Percentiles rank a stretch among this genome's conserved stretches.
phyloP scores from a whole-genome alignment of 768 basidiomycete species.

The Steccherinum ochraceum region DNA sequence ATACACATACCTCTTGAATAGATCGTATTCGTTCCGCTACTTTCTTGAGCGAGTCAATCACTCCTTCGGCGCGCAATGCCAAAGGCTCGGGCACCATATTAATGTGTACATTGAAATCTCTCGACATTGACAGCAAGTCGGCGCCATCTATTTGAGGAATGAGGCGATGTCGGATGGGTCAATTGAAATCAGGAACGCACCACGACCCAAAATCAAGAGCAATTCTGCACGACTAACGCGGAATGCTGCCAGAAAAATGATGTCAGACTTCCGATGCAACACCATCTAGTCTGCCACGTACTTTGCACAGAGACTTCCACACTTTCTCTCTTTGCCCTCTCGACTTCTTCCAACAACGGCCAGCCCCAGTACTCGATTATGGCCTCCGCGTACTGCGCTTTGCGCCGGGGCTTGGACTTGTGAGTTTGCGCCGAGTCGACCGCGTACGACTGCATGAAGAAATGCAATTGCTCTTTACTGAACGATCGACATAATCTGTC shows the following conservation, averaged over 20 bases:
- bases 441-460: slow-evolving; percentile 45
- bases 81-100: slow-evolving; percentile 52
- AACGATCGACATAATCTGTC: slow-evolving; percentile 56
- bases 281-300: slow-evolving; percentile 29
- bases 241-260: slow-evolving; percentile 36
- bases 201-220: slow-evolving; percentile 69
- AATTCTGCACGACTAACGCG: slow-evolving; percentile 51
- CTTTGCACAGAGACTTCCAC: slow-evolving; percentile 42
- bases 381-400: slow-evolving; percentile 20
- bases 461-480: slow-evolving; percentile 51
- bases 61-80: slow-evolving; percentile 52
- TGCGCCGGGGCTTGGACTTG: slow-evolving; percentile 12
- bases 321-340: slow-evolving; percentile 41
- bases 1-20: slow-evolving; percentile 44
- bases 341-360: slow-evolving; percentile 51
- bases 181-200: slow-evolving; percentile 27
- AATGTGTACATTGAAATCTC: slow-evolving; percentile 54
- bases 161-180: slow-evolving; percentile 4
- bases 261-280: not conserved
- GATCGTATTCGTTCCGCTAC: slow-evolving; percentile 39
- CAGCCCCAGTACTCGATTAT: slow-evolving; percentile 70
- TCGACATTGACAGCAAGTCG: slow-evolving; percentile 54
- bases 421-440: slow-evolving; percentile 23
- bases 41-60: slow-evolving; percentile 43
- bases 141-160: slow-evolving; percentile 49